phyloP scores from a whole-genome alignment of 208 protist species.

The Acanthamoeba sp. region DNA sequence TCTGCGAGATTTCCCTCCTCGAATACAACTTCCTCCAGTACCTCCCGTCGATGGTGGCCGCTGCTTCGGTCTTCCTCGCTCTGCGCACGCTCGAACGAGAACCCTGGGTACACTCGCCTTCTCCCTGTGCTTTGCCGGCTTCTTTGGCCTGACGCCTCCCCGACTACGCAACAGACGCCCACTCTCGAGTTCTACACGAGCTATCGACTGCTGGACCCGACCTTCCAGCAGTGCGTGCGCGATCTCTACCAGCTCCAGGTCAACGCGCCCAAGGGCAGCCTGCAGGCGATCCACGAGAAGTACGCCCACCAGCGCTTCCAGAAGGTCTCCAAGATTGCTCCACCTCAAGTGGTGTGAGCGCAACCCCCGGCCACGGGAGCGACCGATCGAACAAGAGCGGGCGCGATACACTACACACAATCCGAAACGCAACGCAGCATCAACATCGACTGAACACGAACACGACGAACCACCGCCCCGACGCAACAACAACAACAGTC shows the following conservation, averaged over 20 bases:
- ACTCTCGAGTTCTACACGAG: slow-evolving; percentile 62
- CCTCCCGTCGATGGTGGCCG: slow-evolving; percentile 84
- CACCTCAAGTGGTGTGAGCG: slow-evolving; percentile 13
- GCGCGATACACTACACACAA: background rate
- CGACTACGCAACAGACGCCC: slow-evolving; percentile 20
- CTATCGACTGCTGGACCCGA: background rate
- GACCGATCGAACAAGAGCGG: background rate
- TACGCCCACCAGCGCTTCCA: slow-evolving; percentile 65
- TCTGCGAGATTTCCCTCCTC: slow-evolving; percentile 84
- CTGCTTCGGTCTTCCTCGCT: slow-evolving; percentile 82
- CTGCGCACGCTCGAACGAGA: slow-evolving; percentile 45
- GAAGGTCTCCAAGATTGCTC: slow-evolving; percentile 43
- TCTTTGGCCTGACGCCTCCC: background rate
- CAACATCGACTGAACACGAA: background rate
- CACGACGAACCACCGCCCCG: background rate
- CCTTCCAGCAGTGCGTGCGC: slow-evolving; percentile 65
- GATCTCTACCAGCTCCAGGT: slow-evolving; percentile 56
- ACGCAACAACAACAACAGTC: background rate
- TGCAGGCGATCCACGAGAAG: slow-evolving; percentile 65
- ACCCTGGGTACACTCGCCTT: slow-evolving; percentile 26
- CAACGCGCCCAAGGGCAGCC: background rate
- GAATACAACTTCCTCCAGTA: slow-evolving; percentile 83
- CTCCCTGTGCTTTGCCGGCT: background rate
- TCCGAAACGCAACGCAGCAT: no score
- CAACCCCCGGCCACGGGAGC: background rate